Evolutionary conservation across 257 asterid species (phyloP).

Genomic region (Solanum habrochaites): DNA sequence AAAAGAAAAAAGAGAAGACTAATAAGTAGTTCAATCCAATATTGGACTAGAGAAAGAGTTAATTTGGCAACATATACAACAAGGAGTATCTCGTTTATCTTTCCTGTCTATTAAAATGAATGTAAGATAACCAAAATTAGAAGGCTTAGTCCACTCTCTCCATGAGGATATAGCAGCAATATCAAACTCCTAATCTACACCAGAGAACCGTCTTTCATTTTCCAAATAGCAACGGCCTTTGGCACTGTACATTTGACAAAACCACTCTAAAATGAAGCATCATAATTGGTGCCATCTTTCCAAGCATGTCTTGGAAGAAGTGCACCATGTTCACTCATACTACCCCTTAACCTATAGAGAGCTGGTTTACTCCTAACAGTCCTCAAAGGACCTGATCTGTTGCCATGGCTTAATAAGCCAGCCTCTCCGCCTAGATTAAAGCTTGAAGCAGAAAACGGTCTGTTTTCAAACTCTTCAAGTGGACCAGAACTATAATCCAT

Average conservation of each 20-base stretch:
- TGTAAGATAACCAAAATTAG: constrained; percentile 40
- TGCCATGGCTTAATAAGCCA: constrained; percentile 42
- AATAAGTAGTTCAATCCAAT: constrained; percentile 11
- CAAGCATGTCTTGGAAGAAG: constrained; percentile 37
- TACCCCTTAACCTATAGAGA: constrained; percentile 58
- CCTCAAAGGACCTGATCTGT: constrained; percentile 80
- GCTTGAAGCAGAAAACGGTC: constrained; percentile 48
- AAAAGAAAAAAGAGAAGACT: not conserved
- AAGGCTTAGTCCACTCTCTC: constrained; percentile 26
- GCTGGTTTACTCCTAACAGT: constrained; percentile 53
- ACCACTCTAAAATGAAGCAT: constrained; percentile 55
- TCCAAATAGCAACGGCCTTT: constrained; percentile 27
- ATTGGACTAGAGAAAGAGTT: constrained; percentile 6
- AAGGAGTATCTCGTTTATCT: constrained; percentile 8
- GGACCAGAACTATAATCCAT: constrained; percentile 95
- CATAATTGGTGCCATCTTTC: constrained; percentile 38
- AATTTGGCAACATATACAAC: constrained; percentile 21
- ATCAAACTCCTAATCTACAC: constrained; percentile 34
- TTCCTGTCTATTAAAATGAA: constrained; percentile 13
- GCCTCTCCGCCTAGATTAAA: constrained; percentile 23
- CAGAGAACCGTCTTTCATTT: constrained; percentile 17
- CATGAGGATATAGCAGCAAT: not conserved
- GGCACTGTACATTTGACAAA: constrained; percentile 48
- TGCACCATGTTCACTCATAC: constrained; percentile 78
- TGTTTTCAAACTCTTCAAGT: constrained; percentile 62